Evolutionary conservation across 2,329 filamentous ascomycete genomes (phyloP), one percentile per base, ranked within the genome.

Genomic region (Colletotrichum limetticola): DNA sequence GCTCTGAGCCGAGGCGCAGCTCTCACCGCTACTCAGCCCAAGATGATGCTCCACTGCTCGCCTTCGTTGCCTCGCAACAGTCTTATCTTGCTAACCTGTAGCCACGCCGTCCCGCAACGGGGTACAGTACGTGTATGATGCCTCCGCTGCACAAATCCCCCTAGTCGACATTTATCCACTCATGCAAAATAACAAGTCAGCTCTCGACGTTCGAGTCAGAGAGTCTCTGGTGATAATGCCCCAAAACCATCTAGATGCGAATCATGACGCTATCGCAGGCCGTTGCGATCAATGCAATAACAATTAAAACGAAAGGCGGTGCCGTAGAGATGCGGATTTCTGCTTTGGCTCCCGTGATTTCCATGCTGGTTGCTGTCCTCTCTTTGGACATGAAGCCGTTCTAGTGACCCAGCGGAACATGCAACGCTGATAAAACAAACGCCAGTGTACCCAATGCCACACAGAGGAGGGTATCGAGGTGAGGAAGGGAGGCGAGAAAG

Each of bases 391-490:
- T 26, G 8, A 49, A 65, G 60, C 56, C 66, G 28, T 65, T 65
- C 60, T 70, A 72, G 35, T 70, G 66, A 70, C 42, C 66, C 66
- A 46, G 68, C 70, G 61, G 65, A 69, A 61, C 42, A 72, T 72
- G 70, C 66, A 72, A 70, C 70, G 70, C 70, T 72, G 66, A 58
- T 53, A 59, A 72, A 66, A 49, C 46, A 72, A 72, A 72, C 70
- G 70, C 70, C 70, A 56, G 26, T 70, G 32, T 70, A 72, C 66
- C 70, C 66, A 70, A 72, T 70, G 70, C 66, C 70, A 61, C 59
- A 65, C 66, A 49, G 26, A 56, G 26, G 52, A 70, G 32, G 66
- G 60, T 70, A 70, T 65, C 70, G 66, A 49, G 32, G 46, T 22
- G 42, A 42, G 66, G 56, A 42, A 59, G 37, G 3, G 60, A 65